Base-by-base conservation (phyloP, 129 eudicot genomes). In the Scalesia atractyloides region DNA sequence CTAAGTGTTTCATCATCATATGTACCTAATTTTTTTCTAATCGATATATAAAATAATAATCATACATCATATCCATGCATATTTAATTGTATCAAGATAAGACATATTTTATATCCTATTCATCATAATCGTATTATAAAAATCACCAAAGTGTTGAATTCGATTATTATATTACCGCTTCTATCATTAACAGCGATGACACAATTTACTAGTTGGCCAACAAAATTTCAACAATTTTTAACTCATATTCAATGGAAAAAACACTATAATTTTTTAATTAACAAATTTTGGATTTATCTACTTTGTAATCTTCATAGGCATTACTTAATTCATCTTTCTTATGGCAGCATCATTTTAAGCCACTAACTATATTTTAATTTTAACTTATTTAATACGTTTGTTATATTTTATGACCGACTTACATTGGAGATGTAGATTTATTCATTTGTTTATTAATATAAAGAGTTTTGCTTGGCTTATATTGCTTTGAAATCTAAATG, bases 401-500 rank as follows among this genome's bases (percentile, higher is more conserved):
- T 69, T 64, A 65, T 51, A 37, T 41, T 57, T 73, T 73, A 77
- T 69, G 63, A 86, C 80, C 57, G 83, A 81, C 83, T 72, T 50
- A 78, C 86, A 48, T 78, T 73, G 79, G 75, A 30, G 2, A 17
- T 62, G 49, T 69, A 82, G 59, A 69, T 66, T 13, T 20, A 71
- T 56, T 61, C 10, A 66, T 66, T 44, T 59, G 13, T 30, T 77
- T 57, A 22, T 66, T 26, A 14, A 60, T 72, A 33, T 73, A 41
- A 66, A 13, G n/a, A 16, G 50, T 22, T 78, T 67, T 88, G 81
- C 82, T 75, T 83, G 90, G 90, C 74, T 74, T 33, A 20, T 64
- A 70, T 83, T 81, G 74, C 43, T 50, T 76, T 58, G 81, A 70
- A 72, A 79, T 76, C 82, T 66, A 84, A 81, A 79, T 70, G 72